These are phyloP conservation scores for Coniosporium tulheliwenetii DNA, from an alignment of 2,329 filamentous ascomycete species.

Conservation along the genomic window DNA sequence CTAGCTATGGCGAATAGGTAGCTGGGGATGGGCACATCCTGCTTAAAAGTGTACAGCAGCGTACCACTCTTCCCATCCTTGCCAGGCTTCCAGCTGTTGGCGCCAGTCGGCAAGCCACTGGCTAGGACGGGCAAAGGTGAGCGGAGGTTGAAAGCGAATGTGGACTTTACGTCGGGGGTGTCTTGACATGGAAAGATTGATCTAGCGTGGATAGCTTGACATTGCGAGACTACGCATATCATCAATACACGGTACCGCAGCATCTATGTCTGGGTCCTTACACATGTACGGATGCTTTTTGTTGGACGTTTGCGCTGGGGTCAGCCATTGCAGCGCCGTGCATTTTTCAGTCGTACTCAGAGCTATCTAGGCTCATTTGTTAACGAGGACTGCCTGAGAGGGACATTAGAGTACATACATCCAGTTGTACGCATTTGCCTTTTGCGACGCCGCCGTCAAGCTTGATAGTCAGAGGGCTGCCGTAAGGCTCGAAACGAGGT, in stretches of 20 bases:
- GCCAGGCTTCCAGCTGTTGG: conserved; percentile 33
- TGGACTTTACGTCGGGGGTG: conserved; percentile 94
- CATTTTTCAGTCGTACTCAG: conserved; percentile 75
- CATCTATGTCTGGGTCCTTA: conserved; percentile 11
- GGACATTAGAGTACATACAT: conserved; percentile 16
- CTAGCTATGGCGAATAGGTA: conserved; percentile 88
- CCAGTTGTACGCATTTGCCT: conserved; percentile 16
- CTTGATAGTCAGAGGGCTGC: conserved; percentile 50
- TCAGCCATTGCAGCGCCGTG: conserved; percentile 91
- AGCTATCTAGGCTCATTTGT: conserved; percentile 34
- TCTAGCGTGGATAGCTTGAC: conserved; percentile 87
- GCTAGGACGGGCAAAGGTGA: conserved; percentile 84
- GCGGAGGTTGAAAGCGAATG: conserved; percentile 74
- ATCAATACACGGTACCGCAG: conserved; percentile 1
- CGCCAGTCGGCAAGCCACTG: conserved; percentile 54
- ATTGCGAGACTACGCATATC: conserved; percentile 56
- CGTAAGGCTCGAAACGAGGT: conserved; percentile 56
- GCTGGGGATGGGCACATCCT: conserved; percentile 81
- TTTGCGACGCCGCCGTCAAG: conserved; percentile 31
- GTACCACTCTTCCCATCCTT: conserved; percentile 38
- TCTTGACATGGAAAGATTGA: conserved; percentile 96
- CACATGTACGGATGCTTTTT: conserved; percentile 93
- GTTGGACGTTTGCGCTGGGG: conserved; percentile 83
- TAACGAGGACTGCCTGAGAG: neutral
- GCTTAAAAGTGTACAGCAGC: conserved; percentile 68